Evolutionary conservation across 108 stramenopile species (phyloP).

Genomic region (Mediolabrus comicus): DNA sequence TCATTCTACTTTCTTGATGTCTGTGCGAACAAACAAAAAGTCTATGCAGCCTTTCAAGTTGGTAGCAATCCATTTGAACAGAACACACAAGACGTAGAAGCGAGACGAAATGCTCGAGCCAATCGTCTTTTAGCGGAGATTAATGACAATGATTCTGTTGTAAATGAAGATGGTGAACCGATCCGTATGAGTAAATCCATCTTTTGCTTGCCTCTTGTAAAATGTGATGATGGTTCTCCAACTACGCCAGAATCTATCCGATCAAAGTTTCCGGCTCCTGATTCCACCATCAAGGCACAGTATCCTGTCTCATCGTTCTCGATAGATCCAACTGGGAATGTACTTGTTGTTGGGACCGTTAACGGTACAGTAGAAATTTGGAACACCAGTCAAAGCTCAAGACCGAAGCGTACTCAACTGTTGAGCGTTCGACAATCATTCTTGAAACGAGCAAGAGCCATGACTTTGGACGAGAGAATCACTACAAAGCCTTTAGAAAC

Average conservation of each 20-base stretch:
- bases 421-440: slow-evolving; percentile 33
- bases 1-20: slow-evolving; percentile 44
- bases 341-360: slow-evolving; percentile 48
- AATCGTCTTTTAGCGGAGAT: slow-evolving; percentile 14
- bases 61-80: slow-evolving; percentile 17
- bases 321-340: slow-evolving; percentile 46
- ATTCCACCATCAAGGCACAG: slow-evolving; percentile 30
- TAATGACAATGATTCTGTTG: slow-evolving; percentile 21
- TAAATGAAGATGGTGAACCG: slow-evolving; percentile 30
- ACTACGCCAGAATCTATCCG: slow-evolving; percentile 9
- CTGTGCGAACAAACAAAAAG: slow-evolving; percentile 35
- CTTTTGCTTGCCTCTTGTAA: slow-evolving; percentile 24
- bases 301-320: slow-evolving; percentile 46
- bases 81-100: background rate
- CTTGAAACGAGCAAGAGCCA: slow-evolving; percentile 21
- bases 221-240: slow-evolving; percentile 9
- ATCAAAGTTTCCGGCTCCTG: slow-evolving; percentile 43
- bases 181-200: slow-evolving; percentile 30
- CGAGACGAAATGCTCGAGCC: background rate
- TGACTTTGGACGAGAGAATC: slow-evolving; percentile 20
- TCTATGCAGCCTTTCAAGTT: slow-evolving; percentile 39
- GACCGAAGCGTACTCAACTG: slow-evolving; percentile 13
- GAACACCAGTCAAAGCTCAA: slow-evolving; percentile 23
- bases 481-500: background rate
- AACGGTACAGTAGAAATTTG: slow-evolving; percentile 56